A percentile compares a stretch with the other conserved stretches of the same genome.
Conservation (phyloP, 257 asterid species). For the Capsicum baccatum region DNA sequence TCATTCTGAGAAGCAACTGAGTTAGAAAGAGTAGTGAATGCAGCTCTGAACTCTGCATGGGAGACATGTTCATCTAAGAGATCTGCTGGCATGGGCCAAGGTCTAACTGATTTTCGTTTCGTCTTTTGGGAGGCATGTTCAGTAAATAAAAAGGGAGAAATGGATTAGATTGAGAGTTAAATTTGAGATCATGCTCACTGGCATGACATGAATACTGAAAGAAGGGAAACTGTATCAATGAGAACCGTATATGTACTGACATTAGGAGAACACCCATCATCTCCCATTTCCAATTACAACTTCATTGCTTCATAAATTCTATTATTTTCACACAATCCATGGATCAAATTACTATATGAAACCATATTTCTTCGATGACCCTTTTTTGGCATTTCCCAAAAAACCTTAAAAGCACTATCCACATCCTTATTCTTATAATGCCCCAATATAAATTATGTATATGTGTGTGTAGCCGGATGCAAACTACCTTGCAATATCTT, state of each 20-base stretch:
- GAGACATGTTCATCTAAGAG: too few species aligned
- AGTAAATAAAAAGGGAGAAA: too few species aligned
- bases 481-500: constrained; percentile 66
- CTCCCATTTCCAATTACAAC: constrained; percentile 60
- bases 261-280: constrained; percentile 61
- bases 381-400: constrained; percentile 55
- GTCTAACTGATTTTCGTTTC: too few species aligned
- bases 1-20: too few species aligned
- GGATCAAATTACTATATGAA: constrained; percentile 67
- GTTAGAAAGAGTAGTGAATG: too few species aligned
- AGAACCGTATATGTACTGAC: constrained; percentile 72
- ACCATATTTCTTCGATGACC: constrained; percentile 57
- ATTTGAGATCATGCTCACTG: too few species aligned
- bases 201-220: too few species aligned
- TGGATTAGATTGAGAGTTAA: too few species aligned
- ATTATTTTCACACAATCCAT: constrained; percentile 66
- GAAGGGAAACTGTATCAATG: constrained; percentile 46
- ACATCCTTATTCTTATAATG: constrained; percentile 70
- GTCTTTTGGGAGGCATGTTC: too few species aligned
- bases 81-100: too few species aligned
- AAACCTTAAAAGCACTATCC: constrained; percentile 52
- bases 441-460: constrained; percentile 74
- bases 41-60: too few species aligned
- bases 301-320: constrained; percentile 59
- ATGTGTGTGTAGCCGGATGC: constrained; percentile 72